Evolutionary conservation across 768 basidiomycete species (phyloP), one percentile per base, ranked within the genome.

Genomic region (Lentinula lateritia): DNA sequence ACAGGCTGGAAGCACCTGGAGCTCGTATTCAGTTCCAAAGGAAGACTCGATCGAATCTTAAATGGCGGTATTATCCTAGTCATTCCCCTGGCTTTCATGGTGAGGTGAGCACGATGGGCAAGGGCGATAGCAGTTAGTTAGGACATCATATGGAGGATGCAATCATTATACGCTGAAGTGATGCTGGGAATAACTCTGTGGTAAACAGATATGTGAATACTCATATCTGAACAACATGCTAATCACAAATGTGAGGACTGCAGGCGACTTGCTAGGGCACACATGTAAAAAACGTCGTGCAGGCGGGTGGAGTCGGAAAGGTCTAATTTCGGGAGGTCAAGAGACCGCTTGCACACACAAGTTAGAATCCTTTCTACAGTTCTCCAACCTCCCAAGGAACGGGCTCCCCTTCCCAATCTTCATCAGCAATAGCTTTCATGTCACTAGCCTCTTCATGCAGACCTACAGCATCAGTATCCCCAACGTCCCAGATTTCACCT

Each of bases 321-420:
- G 20, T 9, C n/a, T 48, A 28, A 48, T 48, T 18, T 9, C 43
- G 43, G 43, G 43, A 53, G 5, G 16, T 8, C n/a, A 53, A n/a
- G 36, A 16, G 9, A 56, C 18, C 41, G 41, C 1, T 23, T 13
- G 13, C 39, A 42, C 16, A 54, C 53, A 36, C 12, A 23, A 23
- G 9, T 34, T 34, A 54, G 10, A 54, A 15, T 18, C 18, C n/a
- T 4, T 5, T n/a, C 70, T 80, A 92, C 72, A 93, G 67, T 67
- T 91, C 91, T 57, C 85, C 91, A 8, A 84, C 78, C 72, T 89
- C 89, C 91, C 91, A 93, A 62, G 90, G 87, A 39, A 92, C 80
- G 41, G 88, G 87, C 71, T 92, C 90, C 39, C 88, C 85, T 72
- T 92, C 91, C 91, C 91, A 93, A 64, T 88, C 87, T 46, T 83